Evolutionary conservation across 2,329 filamentous ascomycete genomes (phyloP).

Genomic region (Fusarium staphyleae): DNA sequence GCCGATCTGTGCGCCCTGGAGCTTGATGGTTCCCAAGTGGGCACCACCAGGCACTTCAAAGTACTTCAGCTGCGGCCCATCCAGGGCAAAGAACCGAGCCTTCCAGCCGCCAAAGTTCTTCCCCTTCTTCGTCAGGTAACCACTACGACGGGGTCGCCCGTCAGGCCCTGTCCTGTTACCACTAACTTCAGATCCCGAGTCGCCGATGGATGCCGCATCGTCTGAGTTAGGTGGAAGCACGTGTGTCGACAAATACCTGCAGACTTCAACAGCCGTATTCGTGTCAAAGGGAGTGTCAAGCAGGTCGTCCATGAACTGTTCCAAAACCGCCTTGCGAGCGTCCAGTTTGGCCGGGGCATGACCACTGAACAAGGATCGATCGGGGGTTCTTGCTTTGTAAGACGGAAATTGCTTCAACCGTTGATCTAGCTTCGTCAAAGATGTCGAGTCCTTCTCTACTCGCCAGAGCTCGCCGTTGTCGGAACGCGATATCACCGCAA

Average conservation of each 20-base stretch:
- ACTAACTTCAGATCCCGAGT: conserved; percentile 36
- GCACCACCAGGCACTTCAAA: conserved; percentile 90
- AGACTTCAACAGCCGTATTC: conserved; percentile 78
- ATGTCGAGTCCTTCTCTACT: conserved; percentile 87
- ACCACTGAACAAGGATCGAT: conserved; percentile 85
- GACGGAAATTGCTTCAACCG: conserved; percentile 76
- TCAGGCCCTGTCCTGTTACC: conserved; percentile 60
- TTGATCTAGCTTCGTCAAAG: conserved; percentile 82
- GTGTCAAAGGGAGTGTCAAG: conserved; percentile 84
- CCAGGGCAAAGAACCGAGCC: conserved; percentile 71
- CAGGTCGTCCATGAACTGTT: conserved; percentile 84
- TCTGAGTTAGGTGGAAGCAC: conserved; percentile 68
- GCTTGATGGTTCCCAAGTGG: conserved; percentile 91
- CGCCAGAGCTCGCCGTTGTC: conserved; percentile 86
- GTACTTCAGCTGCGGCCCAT: conserved; percentile 76
- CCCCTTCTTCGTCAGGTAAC: conserved; percentile 93
- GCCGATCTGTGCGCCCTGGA: conserved; percentile 89
- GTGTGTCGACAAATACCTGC: conserved; percentile 81
- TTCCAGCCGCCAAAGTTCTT: conserved; percentile 99
- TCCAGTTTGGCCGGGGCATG: conserved; percentile 95
- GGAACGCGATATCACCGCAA: conserved; percentile 82
- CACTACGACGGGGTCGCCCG: conserved; percentile 76
- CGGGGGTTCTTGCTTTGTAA: conserved; percentile 80
- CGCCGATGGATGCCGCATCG: conserved; percentile 52
- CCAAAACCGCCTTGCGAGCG: conserved; percentile 79